Base-by-base conservation (phyloP, 2,329 filamentous ascomycete genomes). In the Clarireedia monteithiana region DNA sequence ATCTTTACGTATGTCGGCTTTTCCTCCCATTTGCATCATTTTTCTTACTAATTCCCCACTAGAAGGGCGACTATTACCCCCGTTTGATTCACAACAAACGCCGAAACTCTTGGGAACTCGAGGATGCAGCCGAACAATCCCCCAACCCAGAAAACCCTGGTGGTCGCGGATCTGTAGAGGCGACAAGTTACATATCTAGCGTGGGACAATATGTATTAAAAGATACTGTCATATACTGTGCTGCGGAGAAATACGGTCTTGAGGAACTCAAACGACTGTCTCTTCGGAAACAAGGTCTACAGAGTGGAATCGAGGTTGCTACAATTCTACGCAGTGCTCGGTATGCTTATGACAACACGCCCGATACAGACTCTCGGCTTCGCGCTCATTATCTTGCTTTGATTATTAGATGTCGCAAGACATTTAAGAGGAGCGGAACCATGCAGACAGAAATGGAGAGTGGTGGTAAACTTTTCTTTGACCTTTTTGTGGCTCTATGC, bases 361-460 rank as follows among this genome's bases (percentile, higher is more conserved):
- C 91, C 65, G 89, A 96, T 77, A 87, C 85, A 67, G 91, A 97
- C 77, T 92, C 88, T 70, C 84, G 86, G 69, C 85, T 97, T 73
- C 91, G 91, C 77, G 91, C 91, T 78, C 91, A 96, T 78, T 96
- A 96, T 80, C 85, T 97, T 73, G 90, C 91, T 72, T 83, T 96
- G 74, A 95, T 96, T 75, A 96, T 96, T 79, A 87, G 91, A 78
- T 92, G 89, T 81, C 89, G 92, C 74, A 91, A 91, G 79, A 96
- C 90, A 69, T 96, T 97, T 75, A 96, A 96, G 86, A 85, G 88
- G 75, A 96, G 91, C 78, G 91, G 91, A 75, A 96, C 91, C 74
- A 95, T 96, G 91, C 91, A 96, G 82, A 86, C 88, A 77, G 91
- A 96, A 79, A 96, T 97, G 91, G 89, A 96, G 79, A 84, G 84